Evolutionary conservation across 495 filamentous ascomycete species (phyloP).

Genomic region (Hypoxylon perforatum): DNA sequence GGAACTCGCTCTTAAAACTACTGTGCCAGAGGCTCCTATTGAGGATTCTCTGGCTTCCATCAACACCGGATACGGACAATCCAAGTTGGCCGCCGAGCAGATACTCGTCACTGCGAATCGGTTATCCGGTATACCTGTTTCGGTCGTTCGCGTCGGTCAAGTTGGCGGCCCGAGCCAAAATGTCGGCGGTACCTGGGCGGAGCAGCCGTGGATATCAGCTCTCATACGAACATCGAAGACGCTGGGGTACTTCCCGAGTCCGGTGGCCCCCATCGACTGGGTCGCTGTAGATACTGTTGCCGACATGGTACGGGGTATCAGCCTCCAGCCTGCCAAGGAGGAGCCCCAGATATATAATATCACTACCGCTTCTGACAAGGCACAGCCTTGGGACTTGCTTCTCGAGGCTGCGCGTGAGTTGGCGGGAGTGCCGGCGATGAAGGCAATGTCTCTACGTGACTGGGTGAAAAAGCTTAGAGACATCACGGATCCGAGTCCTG

Average conservation of each 20-base stretch:
- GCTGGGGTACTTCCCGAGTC: conserved; percentile 26
- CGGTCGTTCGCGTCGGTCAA: conserved; percentile 44
- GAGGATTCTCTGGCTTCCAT: conserved; percentile 35
- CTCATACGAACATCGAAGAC: conserved; percentile 31
- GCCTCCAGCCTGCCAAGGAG: conserved; percentile 3
- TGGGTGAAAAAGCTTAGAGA: conserved; percentile 16
- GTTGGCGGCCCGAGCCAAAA: conserved; percentile 38
- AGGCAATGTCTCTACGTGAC: conserved; percentile 2
- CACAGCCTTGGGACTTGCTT: conserved; percentile 6
- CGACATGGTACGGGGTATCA: conserved; percentile 25
- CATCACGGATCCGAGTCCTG: neutral
- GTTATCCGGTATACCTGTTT: conserved; percentile 23
- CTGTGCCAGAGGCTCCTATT: conserved; percentile 15
- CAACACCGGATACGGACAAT: conserved; percentile 43
- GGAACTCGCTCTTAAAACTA: neutral
- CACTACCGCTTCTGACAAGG: neutral
- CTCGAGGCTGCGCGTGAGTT: conserved; percentile 1
- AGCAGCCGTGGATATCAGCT: conserved; percentile 45
- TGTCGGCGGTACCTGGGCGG: conserved; percentile 25
- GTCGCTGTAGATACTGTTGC: conserved; percentile 46
- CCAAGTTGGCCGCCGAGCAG: conserved; percentile 43
- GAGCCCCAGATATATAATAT: conserved; percentile 22
- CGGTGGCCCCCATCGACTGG: conserved; percentile 36
- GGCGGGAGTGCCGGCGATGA: neutral
- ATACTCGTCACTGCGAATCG: conserved; percentile 28